Evolutionary conservation across 2,329 filamentous ascomycete genomes (phyloP), one percentile per base, ranked within the genome.

Genomic region (Diplocarpon rosae): DNA sequence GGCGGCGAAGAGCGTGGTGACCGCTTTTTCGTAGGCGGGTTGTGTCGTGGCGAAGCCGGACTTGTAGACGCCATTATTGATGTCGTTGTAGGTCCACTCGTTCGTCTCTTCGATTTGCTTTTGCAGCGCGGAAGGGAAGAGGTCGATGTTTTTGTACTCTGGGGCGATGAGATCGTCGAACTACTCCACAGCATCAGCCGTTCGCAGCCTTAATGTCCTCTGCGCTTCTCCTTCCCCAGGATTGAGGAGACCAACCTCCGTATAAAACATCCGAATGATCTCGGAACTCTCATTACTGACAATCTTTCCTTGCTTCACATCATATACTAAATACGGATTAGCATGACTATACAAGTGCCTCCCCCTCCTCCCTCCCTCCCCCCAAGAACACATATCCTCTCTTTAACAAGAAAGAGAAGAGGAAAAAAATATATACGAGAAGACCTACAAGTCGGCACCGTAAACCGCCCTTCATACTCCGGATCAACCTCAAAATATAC

Each of bases 261-360:
- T 70, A 63, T 86, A 87, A 49, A 92, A 69, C 82, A 90, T 89
- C 52, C 85, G 75, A 54, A 92, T 87, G 54, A 92, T 90, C 62
- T 92, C 86, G 42, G 77, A 76, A 43, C 80, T 84, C 68, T 92
- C 86, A 52, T 93, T 93, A 69, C 76, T 88, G 37, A 92, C 85
- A 52, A 90, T 84, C 13, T 71, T 75, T 39, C 79, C 73, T 17
- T 70, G 64, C 62, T 78, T 76, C 56, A 69, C 76, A 61, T 83
- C 78, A 66, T 77, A 83, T 38, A 85, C 66, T 0, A 74, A 7
- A 24, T 7, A 24, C 20, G 7, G 20, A 7, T 24, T 7, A 24
- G 20, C 20, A 24, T 24, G 4, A 24, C 7, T 24, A 3, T 24
- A 24, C 20, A 24, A 24, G 20, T 24, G 20, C 7, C 20, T 4